These are phyloP conservation scores for Alternaria gaisen DNA, from an alignment of 2,329 filamentous ascomycete species.

Conservation along the genomic window DNA sequence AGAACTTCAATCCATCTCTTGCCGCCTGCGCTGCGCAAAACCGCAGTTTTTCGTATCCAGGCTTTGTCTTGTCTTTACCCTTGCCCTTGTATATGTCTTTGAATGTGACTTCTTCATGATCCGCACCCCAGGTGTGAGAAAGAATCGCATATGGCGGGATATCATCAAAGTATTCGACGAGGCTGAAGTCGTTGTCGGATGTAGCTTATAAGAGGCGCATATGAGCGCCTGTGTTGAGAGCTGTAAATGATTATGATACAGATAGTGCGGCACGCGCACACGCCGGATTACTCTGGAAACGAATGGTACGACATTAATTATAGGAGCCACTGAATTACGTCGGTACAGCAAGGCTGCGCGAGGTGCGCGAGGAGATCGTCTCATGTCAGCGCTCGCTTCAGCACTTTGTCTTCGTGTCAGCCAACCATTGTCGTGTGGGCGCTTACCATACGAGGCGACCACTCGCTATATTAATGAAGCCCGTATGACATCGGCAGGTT, in stretches of 20 bases:
- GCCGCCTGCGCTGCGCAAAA: constrained; percentile 4
- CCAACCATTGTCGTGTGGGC: no score
- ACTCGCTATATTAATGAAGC: no score
- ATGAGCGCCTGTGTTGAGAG: not conserved
- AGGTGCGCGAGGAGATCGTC: not conserved
- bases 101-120: constrained; percentile 7
- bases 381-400: no score
- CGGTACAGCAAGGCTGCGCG: not conserved
- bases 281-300: no score
- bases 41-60: not conserved
- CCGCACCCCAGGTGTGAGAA: constrained; percentile 12
- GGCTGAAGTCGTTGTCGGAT: not conserved
- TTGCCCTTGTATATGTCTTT: constrained; percentile 1
- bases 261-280: no score
- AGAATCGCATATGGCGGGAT: constrained; percentile 10
- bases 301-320: no score
- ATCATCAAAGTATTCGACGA: not conserved
- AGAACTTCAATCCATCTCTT: not conserved
- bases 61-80: not conserved
- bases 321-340: not conserved
- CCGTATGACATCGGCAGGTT: no score
- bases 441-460: no score
- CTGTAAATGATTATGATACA: no score
- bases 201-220: not conserved
- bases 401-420: not conserved